A percentile compares a stretch with the other conserved stretches of the same genome.
These are phyloP conservation scores for Pichia membranifaciens DNA, from an alignment of 805 yeast genomes.

Conservation along the genomic window DNA sequence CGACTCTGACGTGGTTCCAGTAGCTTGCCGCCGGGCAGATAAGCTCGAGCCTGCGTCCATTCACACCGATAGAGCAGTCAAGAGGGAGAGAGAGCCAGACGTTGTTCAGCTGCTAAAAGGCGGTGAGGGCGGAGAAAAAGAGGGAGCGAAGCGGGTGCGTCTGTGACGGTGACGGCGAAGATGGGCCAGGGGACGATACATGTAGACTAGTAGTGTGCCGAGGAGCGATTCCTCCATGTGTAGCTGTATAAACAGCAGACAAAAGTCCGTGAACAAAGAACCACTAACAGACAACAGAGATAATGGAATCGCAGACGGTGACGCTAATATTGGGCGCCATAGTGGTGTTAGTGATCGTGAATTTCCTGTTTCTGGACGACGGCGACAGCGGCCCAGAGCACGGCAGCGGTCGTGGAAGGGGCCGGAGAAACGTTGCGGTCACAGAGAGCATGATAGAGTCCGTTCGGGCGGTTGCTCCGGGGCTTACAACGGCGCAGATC, in stretches of 20 bases:
- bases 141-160: conserved; percentile 7
- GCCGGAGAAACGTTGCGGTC: conserved; percentile 19
- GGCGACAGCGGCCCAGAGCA: neutral
- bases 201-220: no score
- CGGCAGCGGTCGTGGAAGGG: neutral
- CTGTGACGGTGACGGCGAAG: neutral
- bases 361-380: conserved; percentile 53
- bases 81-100: neutral
- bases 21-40: no score
- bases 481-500: conserved; percentile 62
- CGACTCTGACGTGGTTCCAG: no score
- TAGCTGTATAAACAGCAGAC: no score
- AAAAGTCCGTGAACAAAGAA: neutral
- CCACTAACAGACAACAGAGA: neutral
- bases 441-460: conserved; percentile 75
- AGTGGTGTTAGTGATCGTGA: conserved; percentile 51
- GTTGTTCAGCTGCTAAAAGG: neutral
- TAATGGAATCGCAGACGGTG: conserved; percentile 28
- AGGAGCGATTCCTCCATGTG: no score
- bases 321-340: conserved; percentile 44
- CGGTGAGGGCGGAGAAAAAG: conserved; percentile 10
- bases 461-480: conserved; percentile 79
- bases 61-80: no score
- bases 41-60: no score
- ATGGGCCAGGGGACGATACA: conserved; percentile 27